Conservation (phyloP, 768 basidiomycete species). For the Ramaria sp. region DNA sequence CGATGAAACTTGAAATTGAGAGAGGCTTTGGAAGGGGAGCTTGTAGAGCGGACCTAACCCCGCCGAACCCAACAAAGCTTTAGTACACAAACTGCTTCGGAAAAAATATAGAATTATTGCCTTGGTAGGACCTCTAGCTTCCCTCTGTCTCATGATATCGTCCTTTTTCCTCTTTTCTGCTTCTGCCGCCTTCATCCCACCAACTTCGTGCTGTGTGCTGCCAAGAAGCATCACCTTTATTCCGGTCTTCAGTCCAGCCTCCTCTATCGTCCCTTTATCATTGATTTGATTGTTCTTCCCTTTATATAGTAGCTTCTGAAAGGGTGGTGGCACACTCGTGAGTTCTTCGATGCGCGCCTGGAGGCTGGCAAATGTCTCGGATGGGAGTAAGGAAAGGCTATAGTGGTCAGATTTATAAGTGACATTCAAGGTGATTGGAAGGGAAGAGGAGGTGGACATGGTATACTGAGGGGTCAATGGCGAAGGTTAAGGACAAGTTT, state of each 20-base stretch:
- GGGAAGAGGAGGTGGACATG: not conserved
- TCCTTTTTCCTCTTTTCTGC: conserved; percentile 46
- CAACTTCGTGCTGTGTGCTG: conserved; percentile 46
- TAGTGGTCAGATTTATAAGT: conserved; percentile 18
- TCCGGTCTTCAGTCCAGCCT: conserved; percentile 53
- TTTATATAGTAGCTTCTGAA: conserved; percentile 67
- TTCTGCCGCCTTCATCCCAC: conserved; percentile 43
- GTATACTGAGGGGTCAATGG: not conserved
- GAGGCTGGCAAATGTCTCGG: conserved; percentile 40
- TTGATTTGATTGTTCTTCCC: conserved; percentile 39
- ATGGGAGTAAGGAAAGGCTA: conserved; percentile 34
- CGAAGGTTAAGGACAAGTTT: too few relatives aligned
- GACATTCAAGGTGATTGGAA: conserved; percentile 1
- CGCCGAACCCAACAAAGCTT: not conserved
- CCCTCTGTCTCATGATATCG: conserved; percentile 46
- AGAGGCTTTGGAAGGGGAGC: conserved; percentile 25
- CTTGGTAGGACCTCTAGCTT: conserved; percentile 45
- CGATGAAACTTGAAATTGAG: conserved; percentile 52
- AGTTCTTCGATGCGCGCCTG: conserved; percentile 45
- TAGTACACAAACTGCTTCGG: not conserved
- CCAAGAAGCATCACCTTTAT: conserved; percentile 64
- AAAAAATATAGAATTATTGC: conserved; percentile 22
- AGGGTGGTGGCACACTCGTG: conserved; percentile 49
- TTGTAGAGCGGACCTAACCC: conserved; percentile 46
- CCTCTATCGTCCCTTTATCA: conserved; percentile 22